Base-by-base conservation (phyloP, 2,329 filamentous ascomycete species). In the Cercospora nicotianae region DNA sequence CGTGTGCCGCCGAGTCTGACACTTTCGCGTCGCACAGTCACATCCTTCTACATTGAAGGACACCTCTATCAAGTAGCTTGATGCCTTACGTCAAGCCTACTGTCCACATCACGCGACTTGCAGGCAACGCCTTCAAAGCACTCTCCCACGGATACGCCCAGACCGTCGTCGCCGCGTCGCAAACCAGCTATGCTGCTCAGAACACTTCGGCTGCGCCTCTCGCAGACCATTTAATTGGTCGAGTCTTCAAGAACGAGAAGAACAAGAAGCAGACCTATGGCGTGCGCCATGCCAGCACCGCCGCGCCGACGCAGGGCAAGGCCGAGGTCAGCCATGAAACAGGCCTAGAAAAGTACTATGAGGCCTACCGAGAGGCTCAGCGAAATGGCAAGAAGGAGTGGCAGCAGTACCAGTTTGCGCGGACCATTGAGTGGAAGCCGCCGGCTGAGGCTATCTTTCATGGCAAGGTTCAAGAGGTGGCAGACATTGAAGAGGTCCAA, bases 91-190 rank as follows among this genome's bases (percentile, higher is more conserved):
- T 88, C 80, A 90, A 90, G 82, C 88, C 89, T 77, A 89, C 89
- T 77, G 87, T 88, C 78, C 86, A 89, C 85, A 92, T 98, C 86
- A 93, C 96, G 89, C 94, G 95, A 90, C 91, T 97, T 83, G 90
- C 92, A 79, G 75, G 75, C 70, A 74, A 77, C 68, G 77, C 78
- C 64, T 75, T 79, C 75, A 98, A 98, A 85, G 93, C 94, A 78
- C 91, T 98, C 81, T 94, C 93, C 81, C 93, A 98, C 88, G 94
- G 94, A 83, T 98, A 97, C 87, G 94, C 94, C 76, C 94, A 98
- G 81, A 97, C 94, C 72, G 91, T 98, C 83, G 93, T 99, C 83
- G 95, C 95, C 78, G 94, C 93, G 77, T 93, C 93, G 72, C 93
- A 97, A 87, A 90, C 91, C 84, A 86, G 88, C 86, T 87, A 93